Conservation (phyloP, 306 rosid species). For the Cicer arietinum region DNA sequence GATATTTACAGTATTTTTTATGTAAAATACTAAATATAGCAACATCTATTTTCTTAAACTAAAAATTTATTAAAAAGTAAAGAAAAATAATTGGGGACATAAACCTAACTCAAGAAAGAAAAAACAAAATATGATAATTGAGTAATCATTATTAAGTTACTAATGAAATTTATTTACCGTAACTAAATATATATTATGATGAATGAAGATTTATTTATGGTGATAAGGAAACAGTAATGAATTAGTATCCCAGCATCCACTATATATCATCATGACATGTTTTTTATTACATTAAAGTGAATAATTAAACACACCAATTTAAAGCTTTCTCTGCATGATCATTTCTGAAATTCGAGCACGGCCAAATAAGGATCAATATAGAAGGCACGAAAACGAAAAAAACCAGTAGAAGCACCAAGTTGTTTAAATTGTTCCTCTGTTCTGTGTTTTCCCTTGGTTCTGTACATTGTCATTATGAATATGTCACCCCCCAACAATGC, state of each 20-base stretch:
- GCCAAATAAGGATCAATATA: conserved; percentile 60
- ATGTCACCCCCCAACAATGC: conserved; percentile 68
- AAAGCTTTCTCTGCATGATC: conserved; percentile 1
- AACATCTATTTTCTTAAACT: too few species aligned
- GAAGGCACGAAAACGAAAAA: conserved; percentile 55
- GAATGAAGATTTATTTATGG: neutral
- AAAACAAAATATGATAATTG: too few species aligned
- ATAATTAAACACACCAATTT: neutral
- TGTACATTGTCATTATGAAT: conserved; percentile 72
- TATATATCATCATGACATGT: neutral
- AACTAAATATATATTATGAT: neutral
- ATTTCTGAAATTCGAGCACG: conserved; percentile 73
- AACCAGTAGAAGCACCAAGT: conserved; percentile 63
- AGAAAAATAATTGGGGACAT: too few species aligned
- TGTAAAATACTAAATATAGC: too few species aligned
- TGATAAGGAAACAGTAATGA: neutral
- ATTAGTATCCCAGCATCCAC: neutral
- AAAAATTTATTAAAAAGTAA: too few species aligned
- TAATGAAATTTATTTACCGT: too few species aligned
- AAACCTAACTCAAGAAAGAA: too few species aligned
- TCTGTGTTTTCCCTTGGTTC: conserved; percentile 74
- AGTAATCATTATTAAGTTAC: too few species aligned
- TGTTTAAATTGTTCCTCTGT: conserved; percentile 60
- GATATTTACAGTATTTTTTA: too few species aligned
- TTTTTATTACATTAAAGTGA: neutral